Evolutionary conservation across 495 filamentous ascomycete species (phyloP).

Genomic region (Daldinia bambusicola): DNA sequence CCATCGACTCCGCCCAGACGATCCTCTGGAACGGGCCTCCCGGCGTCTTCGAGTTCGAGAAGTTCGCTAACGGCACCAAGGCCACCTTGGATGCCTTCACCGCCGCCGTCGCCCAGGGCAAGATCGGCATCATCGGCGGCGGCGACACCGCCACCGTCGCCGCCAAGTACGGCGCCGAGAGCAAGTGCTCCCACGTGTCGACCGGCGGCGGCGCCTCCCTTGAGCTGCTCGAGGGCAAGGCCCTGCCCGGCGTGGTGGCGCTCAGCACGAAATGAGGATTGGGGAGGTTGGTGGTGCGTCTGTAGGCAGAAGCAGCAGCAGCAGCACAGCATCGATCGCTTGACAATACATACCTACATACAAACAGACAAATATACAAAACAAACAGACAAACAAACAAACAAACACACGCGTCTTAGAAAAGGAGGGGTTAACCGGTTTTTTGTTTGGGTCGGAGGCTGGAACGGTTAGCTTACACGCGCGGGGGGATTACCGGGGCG

Average conservation of each 20-base stretch:
- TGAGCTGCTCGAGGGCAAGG: conserved; percentile 97
- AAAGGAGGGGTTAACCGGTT: conserved; percentile 11
- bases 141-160: conserved; percentile 98
- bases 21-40: conserved; percentile 99
- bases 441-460: not conserved
- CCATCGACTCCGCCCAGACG: conserved; percentile 88
- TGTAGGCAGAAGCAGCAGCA: conserved; percentile 9
- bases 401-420: not conserved
- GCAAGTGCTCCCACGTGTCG: conserved; percentile 97
- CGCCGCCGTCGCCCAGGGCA: conserved; percentile 76
- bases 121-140: conserved; percentile 97
- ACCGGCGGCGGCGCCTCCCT: conserved; percentile 96
- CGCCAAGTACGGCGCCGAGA: conserved; percentile 94
- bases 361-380: too few species aligned
- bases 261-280: conserved; percentile 72
- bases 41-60: conserved; percentile 96
- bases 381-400: too few species aligned
- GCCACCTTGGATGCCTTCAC: conserved; percentile 87
- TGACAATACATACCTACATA: not conserved
- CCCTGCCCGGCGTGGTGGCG: conserved; percentile 90
- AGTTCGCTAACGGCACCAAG: conserved; percentile 92
- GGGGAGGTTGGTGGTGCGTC: conserved; percentile 21
- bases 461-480: conserved; percentile 9
- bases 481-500: conserved; percentile 16
- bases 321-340: not conserved